These are phyloP conservation scores for Aspergillus taichungensis DNA, from an alignment of 495 filamentous ascomycete genomes.

Conservation along the genomic window DNA sequence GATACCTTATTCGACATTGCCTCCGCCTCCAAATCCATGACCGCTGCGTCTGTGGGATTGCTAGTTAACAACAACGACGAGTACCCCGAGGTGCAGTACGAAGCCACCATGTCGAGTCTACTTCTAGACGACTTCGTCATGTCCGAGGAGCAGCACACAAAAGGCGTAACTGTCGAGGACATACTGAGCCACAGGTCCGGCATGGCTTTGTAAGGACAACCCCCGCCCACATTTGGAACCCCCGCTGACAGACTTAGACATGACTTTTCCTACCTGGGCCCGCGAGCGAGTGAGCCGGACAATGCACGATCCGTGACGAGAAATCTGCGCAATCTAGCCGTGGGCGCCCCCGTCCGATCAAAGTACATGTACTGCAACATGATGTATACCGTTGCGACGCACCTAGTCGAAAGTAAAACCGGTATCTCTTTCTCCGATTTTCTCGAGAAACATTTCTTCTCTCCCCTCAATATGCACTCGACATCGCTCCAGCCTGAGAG, in stretches of 20 bases:
- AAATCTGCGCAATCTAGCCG: constrained; percentile 28
- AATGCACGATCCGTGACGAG: constrained; percentile 17
- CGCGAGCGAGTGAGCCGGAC: constrained; percentile 8
- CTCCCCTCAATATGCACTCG: constrained; percentile 26
- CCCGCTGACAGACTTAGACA: constrained; percentile 3
- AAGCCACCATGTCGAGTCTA: constrained; percentile 14
- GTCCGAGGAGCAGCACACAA: constrained; percentile 13
- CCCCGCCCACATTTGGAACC: neutral
- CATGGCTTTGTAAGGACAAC: constrained; percentile 13
- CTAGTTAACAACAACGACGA: constrained; percentile 16
- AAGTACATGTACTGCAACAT: constrained; percentile 42
- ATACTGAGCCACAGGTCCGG: constrained; percentile 20
- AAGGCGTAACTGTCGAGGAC: constrained; percentile 21
- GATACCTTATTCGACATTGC: constrained; percentile 19
- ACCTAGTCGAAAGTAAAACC: constrained; percentile 35
- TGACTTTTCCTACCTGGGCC: constrained; percentile 10
- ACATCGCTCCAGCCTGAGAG: constrained; percentile 21
- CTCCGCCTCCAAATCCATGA: constrained; percentile 18
- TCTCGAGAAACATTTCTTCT: constrained; percentile 32
- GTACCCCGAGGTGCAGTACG: constrained; percentile 19
- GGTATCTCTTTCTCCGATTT: constrained; percentile 25
- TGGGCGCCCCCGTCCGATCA: constrained; percentile 26
- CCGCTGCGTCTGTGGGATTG: constrained; percentile 22
- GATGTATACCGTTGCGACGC: constrained; percentile 35
- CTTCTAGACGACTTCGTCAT: constrained; percentile 25